Evolutionary conservation across 441 rosid species (phyloP), one percentile per base, ranked within the genome.

Genomic region (Pelargonium australe): DNA sequence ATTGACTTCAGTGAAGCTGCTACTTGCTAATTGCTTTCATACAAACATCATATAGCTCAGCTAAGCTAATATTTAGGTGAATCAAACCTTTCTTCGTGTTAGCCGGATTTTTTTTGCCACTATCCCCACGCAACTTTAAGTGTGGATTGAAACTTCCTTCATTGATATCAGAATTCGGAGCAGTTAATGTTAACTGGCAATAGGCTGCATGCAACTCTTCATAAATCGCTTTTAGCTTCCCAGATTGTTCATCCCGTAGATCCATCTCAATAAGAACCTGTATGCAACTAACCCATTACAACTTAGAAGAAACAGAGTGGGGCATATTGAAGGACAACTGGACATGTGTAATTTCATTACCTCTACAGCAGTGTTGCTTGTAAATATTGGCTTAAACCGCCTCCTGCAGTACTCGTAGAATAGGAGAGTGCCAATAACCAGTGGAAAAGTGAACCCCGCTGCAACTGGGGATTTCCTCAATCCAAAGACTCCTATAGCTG

Each of bases 401-500:
- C 84, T 83, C 70, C 96, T 79, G 72, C 99, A 95, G 67, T 87
- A 91, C 81, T 85, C 92, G 16, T 83, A 87, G 78, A 92, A 95
- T 13, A 95, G 82, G 63, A 92, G 83, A 61, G 97, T 87, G 83
- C 85, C 72, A 71, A 89, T 66, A 68, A 95, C 76, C 55, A 92
- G 75, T 3, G 97, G 99, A 71, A 92, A 82, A 71, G 90, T 89
- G 82, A 89, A 90, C 53, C 91, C 87, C 0, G 94, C 82, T 51
- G 97, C 96, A 47, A 92, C 80, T 19, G 97, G 82, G 63, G 98
- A 87, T 47, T 63, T 69, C 75, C 92, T 95, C 68, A 87, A 68
- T 65, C 97, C 96, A 57, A 95, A 95, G 63, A 95, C 90, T 16
- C 93, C 96, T 44, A 95, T 80, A 63, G 97, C 95, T 71, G 87